Conservation (phyloP, 257 asterid species). For the Solanum dulcamara region DNA sequence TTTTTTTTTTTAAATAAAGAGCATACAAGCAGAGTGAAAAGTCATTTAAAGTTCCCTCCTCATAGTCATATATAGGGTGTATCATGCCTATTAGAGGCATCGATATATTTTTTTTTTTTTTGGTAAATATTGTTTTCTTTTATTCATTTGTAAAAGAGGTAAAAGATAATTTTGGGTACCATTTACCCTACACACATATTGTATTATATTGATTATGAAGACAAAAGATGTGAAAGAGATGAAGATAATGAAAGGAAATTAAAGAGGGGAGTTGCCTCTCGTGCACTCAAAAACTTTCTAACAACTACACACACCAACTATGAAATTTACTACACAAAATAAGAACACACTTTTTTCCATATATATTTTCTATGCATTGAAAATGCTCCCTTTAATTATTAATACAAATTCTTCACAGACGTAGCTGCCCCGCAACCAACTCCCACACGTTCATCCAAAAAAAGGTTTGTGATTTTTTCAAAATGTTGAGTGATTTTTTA, state of each 20-base stretch:
- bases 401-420: conserved; percentile 8
- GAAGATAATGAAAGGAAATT: not conserved
- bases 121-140: too few species aligned
- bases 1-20: too few species aligned
- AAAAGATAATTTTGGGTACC: too few species aligned
- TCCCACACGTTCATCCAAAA: not conserved
- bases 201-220: not conserved
- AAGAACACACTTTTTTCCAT: not conserved
- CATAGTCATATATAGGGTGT: not conserved
- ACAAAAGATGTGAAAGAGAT: not conserved
- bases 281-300: conserved; percentile 26
- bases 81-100: not conserved
- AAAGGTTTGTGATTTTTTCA: too few species aligned
- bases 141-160: too few species aligned
- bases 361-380: conserved; percentile 9
- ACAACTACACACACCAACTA: conserved; percentile 14
- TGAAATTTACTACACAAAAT: not conserved
- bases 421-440: conserved; percentile 32
- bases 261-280: conserved; percentile 17
- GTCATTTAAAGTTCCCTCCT: not conserved
- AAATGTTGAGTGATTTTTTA: too few species aligned
- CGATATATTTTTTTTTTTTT: not conserved
- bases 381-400: not conserved
- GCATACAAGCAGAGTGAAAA: not conserved
- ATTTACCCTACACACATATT: too few species aligned